These are phyloP conservation scores for Neofusicoccum laricinum DNA, from an alignment of 2,329 filamentous ascomycete genomes.

Conservation along the genomic window DNA sequence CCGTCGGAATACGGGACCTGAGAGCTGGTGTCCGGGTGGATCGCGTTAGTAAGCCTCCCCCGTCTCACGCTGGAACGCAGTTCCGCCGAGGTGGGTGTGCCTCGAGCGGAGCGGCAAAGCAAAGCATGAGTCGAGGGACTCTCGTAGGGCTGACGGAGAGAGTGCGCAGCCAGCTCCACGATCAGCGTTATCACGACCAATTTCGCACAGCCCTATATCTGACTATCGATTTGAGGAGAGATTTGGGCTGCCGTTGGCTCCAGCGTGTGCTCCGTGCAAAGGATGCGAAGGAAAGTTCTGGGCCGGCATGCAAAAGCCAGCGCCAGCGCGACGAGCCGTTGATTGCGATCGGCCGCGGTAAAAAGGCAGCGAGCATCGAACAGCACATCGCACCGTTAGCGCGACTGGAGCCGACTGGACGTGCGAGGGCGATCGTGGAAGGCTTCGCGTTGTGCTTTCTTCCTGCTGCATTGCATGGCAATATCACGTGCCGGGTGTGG, in stretches of 20 bases:
- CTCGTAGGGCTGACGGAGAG: too few relatives aligned
- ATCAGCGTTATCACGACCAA: too few relatives aligned
- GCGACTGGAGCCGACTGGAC: background rate
- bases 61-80: too few relatives aligned
- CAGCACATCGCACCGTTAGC: background rate
- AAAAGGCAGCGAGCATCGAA: background rate
- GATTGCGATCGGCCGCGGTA: background rate
- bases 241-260: background rate
- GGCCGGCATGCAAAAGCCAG: background rate
- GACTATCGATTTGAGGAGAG: background rate
- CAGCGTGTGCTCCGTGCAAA: background rate
- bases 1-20: too few relatives aligned
- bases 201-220: too few relatives aligned
- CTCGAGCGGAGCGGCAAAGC: too few relatives aligned
- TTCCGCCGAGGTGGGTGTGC: too few relatives aligned
- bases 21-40: too few relatives aligned
- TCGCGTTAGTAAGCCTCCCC: too few relatives aligned
- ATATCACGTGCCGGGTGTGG: background rate
- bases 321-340: background rate
- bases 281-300: background rate
- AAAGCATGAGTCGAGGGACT: too few relatives aligned
- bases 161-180: too few relatives aligned
- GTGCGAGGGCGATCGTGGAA: slow-evolving; percentile 1
- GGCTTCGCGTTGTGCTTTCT: slow-evolving; percentile 9
- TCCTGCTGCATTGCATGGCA: slow-evolving; percentile 4